A percentile compares a stretch with the other conserved stretches of the same genome.
phyloP scores from a whole-genome alignment of 139 green algal species.

The Coccomyxa sp. region DNA sequence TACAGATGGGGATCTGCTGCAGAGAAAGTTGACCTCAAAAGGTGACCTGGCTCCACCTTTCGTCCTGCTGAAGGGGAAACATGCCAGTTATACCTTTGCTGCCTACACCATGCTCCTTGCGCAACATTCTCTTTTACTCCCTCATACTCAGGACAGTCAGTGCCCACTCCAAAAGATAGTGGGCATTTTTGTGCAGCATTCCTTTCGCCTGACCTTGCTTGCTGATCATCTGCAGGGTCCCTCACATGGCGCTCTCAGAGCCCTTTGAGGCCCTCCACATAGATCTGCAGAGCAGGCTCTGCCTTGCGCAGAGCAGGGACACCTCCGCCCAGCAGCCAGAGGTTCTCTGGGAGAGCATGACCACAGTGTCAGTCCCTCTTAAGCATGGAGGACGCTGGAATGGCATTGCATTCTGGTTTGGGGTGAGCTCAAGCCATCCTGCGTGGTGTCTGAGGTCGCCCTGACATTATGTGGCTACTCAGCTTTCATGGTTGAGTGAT shows the following conservation, averaged over 20 bases:
- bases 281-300: slow-evolving; percentile 42
- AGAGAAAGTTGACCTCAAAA: slow-evolving; percentile 41
- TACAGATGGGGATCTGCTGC: slow-evolving; percentile 67
- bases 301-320: not conserved
- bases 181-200: too few relatives aligned
- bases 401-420: slow-evolving; percentile 74
- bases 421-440: slow-evolving; percentile 28
- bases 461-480: not conserved
- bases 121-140: too few relatives aligned
- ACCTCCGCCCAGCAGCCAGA: not conserved
- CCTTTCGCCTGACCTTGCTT: too few relatives aligned
- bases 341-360: slow-evolving; percentile 33
- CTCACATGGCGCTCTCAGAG: slow-evolving; percentile 30
- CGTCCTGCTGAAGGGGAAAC: too few relatives aligned
- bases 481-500: not conserved
- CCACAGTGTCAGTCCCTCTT: slow-evolving; percentile 19
- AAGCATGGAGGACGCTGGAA: slow-evolving; percentile 44
- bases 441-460: not conserved
- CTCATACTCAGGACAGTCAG: too few relatives aligned
- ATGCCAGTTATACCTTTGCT: too few relatives aligned
- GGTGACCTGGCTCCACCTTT: too few relatives aligned
- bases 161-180: too few relatives aligned
- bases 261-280: slow-evolving; percentile 44
- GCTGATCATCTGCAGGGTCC: too few relatives aligned
- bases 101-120: too few relatives aligned